A percentile compares a stretch with the other conserved stretches of the same genome.
Evolutionary conservation across 1,284 basidiomycete species (phyloP).

Genomic region (Cutaneotrichosporon cutaneum): DNA sequence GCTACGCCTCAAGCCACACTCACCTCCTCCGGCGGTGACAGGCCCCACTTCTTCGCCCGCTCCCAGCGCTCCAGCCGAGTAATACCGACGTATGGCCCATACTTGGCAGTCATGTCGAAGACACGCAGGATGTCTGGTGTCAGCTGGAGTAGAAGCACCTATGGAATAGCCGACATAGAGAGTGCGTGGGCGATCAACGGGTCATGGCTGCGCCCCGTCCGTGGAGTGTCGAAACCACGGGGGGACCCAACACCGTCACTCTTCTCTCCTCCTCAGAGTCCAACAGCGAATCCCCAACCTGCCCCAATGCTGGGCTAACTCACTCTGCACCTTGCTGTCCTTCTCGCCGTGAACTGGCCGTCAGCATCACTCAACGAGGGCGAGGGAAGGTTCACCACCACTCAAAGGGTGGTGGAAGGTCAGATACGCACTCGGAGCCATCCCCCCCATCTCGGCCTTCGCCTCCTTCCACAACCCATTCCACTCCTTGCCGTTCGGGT

Average conservation of each 20-base stretch:
- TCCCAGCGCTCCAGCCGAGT: conserved; percentile 84
- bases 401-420: neutral
- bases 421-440: conserved; percentile 29
- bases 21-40: conserved; percentile 81
- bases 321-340: conserved; percentile 47
- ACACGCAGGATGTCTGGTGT: conserved; percentile 70
- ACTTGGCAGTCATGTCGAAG: conserved; percentile 79
- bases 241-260: too few species aligned
- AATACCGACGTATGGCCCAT: conserved; percentile 81
- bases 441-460: conserved; percentile 60
- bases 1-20: conserved; percentile 29
- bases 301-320: conserved; percentile 16
- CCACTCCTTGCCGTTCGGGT: conserved; percentile 60
- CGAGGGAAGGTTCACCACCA: too few species aligned
- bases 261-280: too few species aligned
- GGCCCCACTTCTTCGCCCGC: conserved; percentile 72
- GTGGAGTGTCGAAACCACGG: too few species aligned
- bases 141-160: too few species aligned
- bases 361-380: conserved; percentile 4
- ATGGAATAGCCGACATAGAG: neutral
- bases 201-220: neutral
- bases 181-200: conserved; percentile 47
- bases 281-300: too few species aligned
- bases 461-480: conserved; percentile 57
- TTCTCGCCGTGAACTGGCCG: conserved; percentile 30